A percentile compares a stretch with the other conserved stretches of the same genome.
phyloP scores from a whole-genome alignment of 2,329 filamentous ascomycete genomes.

The Penicillium verrucosum region DNA sequence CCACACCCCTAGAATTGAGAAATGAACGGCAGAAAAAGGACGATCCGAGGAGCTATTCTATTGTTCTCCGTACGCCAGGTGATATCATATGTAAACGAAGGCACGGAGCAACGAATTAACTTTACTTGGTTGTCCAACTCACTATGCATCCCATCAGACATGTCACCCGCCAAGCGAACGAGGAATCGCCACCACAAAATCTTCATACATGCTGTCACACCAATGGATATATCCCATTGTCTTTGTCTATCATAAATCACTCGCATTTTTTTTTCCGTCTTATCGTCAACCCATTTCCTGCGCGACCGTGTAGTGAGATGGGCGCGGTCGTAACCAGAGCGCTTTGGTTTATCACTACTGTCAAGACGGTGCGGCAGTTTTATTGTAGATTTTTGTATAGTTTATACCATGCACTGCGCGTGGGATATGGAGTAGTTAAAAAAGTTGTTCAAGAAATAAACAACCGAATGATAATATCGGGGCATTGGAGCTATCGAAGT shows the following conservation, averaged over 20 bases:
- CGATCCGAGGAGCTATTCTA: neutral
- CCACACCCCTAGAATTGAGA: neutral
- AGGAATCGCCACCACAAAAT: neutral
- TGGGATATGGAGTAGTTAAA: neutral
- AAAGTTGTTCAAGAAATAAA: neutral
- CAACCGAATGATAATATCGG: no score
- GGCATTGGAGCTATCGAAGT: neutral
- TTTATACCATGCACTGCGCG: neutral
- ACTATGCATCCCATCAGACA: neutral
- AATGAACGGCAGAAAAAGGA: neutral
- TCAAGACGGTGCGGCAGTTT: no score
- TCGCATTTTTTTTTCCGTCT: neutral
- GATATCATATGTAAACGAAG: neutral
- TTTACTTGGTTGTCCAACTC: neutral
- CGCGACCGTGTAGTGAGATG: neutral
- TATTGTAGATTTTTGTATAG: neutral
- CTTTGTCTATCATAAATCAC: neutral
- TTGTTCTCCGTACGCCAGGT: neutral
- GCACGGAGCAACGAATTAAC: neutral
- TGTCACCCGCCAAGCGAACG: neutral
- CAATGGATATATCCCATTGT: conserved; percentile 5
- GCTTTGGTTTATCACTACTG: neutral
- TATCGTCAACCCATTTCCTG: neutral
- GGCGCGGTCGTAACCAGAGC: neutral
- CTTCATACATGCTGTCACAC: neutral